Evolutionary conservation across 345 rosid species (phyloP).

Genomic region (Schrenkiella parvula): DNA sequence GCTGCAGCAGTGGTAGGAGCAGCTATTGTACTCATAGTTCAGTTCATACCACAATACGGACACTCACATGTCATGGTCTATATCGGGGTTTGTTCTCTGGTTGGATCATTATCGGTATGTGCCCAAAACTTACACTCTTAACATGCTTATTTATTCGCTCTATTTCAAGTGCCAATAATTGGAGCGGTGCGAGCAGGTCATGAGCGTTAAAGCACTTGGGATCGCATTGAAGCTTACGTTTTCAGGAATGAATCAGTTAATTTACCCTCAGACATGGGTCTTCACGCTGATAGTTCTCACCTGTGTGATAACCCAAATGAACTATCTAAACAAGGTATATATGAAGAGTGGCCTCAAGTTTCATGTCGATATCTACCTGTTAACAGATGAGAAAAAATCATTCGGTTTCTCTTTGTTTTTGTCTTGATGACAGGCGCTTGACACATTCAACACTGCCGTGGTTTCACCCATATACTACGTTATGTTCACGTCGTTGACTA

Average conservation of each 20-base stretch:
- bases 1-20: slow-evolving; percentile 67
- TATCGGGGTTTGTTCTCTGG: slow-evolving; percentile 85
- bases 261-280: slow-evolving; percentile 62
- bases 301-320: slow-evolving; percentile 65
- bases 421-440: slow-evolving; percentile 59
- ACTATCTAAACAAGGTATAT: slow-evolving; percentile 63
- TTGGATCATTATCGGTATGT: slow-evolving; percentile 88
- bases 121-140: background rate
- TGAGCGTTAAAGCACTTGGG: slow-evolving; percentile 73
- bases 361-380: background rate
- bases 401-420: background rate
- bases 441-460: slow-evolving; percentile 80
- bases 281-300: slow-evolving; percentile 51
- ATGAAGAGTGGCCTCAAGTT: background rate
- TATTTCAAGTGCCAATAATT: background rate
- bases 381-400: background rate
- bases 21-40: slow-evolving; percentile 59
- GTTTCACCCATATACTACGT: slow-evolving; percentile 84
- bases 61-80: slow-evolving; percentile 92
- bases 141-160: background rate
- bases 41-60: slow-evolving; percentile 71
- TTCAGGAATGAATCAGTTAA: slow-evolving; percentile 59
- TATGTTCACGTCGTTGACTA: slow-evolving; percentile 75
- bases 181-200: slow-evolving; percentile 39
- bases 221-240: slow-evolving; percentile 64